A percentile compares a stretch with the other conserved stretches of the same genome.
Conservation (phyloP, 805 yeast genomes). For the Schwanniomyces yamadae region DNA sequence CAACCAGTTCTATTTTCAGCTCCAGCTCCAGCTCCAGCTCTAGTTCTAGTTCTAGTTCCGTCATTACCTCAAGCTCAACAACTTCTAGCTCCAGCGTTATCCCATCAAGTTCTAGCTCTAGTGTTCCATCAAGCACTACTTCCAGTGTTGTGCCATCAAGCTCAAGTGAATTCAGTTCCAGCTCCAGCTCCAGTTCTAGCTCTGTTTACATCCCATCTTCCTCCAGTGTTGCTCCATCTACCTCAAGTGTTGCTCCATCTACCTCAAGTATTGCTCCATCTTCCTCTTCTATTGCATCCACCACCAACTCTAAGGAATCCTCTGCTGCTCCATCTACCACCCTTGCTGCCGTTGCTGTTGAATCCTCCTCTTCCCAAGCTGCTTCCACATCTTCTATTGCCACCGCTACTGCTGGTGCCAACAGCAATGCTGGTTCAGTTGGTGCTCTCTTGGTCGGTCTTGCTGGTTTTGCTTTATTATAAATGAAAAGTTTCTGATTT, state of each 20-base stretch:
- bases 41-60: conserved; percentile 17
- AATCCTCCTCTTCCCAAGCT: too few species aligned
- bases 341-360: conserved; percentile 18
- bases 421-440: conserved; percentile 26
- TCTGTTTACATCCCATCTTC: conserved; percentile 20
- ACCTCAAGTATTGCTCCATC: conserved; percentile 16
- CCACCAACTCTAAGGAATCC: conserved; percentile 17
- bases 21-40: conserved; percentile 20
- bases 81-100: conserved; percentile 13
- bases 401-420: too few species aligned
- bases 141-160: conserved; percentile 20
- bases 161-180: conserved; percentile 8
- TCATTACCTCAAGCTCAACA: conserved; percentile 17
- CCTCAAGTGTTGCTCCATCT: conserved; percentile 19
- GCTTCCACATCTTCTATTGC: conserved; percentile 27
- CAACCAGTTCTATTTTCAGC: conserved; percentile 27
- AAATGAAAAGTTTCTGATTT: conserved; percentile 5
- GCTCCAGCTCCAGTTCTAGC: conserved; percentile 18
- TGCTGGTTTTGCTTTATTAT: conserved; percentile 38
- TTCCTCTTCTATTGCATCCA: conserved; percentile 10
- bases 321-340: conserved; percentile 17
- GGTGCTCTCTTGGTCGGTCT: conserved; percentile 42
- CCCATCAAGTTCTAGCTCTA: conserved; percentile 14
- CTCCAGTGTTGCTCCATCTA: conserved; percentile 15
- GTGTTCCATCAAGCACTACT: conserved; percentile 13